A percentile compares a stretch with the other conserved stretches of the same genome.
Evolutionary conservation across 2,329 filamentous ascomycete genomes (phyloP).

Genomic region (Cercospora sp.): DNA sequence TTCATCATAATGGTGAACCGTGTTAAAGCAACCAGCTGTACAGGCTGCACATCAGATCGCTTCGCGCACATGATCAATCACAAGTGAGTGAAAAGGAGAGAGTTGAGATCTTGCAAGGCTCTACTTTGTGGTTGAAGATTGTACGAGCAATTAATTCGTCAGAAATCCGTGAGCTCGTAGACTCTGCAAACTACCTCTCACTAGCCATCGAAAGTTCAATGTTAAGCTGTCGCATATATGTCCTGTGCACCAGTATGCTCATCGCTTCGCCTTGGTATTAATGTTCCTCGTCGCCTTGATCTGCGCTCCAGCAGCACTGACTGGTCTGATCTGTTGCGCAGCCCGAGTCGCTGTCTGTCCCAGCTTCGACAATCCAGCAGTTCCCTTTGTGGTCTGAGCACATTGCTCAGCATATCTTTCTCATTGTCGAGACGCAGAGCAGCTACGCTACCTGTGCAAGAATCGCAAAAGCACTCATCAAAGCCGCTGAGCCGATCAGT

Average conservation of each 20-base stretch:
- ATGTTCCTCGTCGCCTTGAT: conserved; percentile 5
- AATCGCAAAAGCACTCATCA: conserved; percentile 24
- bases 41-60: too few species aligned
- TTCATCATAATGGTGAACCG: too few species aligned
- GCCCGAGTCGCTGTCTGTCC: conserved; percentile 1
- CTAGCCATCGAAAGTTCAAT: background rate
- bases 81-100: background rate
- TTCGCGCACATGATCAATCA: background rate
- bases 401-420: background rate
- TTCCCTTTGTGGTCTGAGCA: conserved; percentile 6
- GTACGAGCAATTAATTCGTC: too few species aligned
- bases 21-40: too few species aligned
- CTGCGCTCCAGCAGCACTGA: conserved; percentile 7
- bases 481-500: conserved; percentile 23
- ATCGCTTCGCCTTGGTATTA: conserved; percentile 4
- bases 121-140: background rate
- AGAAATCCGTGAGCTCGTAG: background rate
- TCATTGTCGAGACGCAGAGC: background rate
- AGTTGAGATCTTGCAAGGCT: background rate
- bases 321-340: background rate
- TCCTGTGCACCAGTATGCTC: background rate
- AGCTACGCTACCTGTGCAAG: conserved; percentile 20
- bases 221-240: background rate
- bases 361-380: background rate
- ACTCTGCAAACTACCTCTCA: background rate